These are phyloP conservation scores for Nymphaea thermarum DNA, from an alignment of 164 flowering plant genomes.

Conservation along the genomic window DNA sequence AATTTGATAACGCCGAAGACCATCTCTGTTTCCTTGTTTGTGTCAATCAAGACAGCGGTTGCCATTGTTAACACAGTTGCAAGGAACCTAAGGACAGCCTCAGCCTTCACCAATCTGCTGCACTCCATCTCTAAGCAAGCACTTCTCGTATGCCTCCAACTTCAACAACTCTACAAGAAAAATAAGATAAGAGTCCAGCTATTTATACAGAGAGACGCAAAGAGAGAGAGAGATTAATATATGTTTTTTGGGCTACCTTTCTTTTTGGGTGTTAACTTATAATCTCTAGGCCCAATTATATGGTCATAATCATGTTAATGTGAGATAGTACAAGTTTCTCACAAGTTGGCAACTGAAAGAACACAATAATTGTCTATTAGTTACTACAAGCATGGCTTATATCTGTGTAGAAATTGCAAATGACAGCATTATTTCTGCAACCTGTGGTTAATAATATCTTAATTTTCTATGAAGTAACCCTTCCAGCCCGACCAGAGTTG, in stretches of 20 bases:
- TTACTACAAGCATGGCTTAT: too few species aligned
- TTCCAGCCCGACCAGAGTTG: too few species aligned
- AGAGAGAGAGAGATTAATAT: not conserved
- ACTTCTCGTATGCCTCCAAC: not conserved
- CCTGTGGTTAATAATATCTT: too few species aligned
- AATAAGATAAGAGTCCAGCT: not conserved
- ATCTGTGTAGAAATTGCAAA: too few species aligned
- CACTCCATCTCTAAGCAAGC: not conserved
- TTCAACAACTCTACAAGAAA: not conserved
- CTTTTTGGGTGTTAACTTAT: not conserved
- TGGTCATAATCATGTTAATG: too few species aligned
- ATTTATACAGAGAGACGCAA: not conserved
- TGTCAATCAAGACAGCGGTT: not conserved
- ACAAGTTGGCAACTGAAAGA: not conserved
- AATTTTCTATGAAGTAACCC: too few species aligned
- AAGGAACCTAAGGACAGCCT: not conserved
- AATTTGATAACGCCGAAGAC: not conserved
- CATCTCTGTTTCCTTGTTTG: not conserved
- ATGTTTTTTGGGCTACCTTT: too few species aligned
- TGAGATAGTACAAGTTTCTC: too few species aligned
- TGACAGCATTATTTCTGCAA: too few species aligned
- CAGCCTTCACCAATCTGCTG: not conserved
- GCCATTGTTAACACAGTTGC: slow-evolving; percentile 1
- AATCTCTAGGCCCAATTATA: not conserved
- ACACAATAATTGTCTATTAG: too few species aligned